Evolutionary conservation across 2,329 filamentous ascomycete genomes (phyloP).

Genomic region (Xylariaceae sp.): DNA sequence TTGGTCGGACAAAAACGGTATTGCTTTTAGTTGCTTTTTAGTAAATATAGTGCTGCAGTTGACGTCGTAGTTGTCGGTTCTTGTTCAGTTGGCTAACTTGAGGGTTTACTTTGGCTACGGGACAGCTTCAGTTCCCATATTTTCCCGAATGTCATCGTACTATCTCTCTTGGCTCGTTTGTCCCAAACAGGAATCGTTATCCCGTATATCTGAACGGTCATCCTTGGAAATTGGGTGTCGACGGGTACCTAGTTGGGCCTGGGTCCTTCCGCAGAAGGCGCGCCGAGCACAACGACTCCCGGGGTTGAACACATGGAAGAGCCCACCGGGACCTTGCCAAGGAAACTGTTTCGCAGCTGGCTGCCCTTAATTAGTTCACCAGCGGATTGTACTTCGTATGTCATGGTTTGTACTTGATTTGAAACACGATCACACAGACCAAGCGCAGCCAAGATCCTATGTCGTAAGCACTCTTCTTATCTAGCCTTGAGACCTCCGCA

Average conservation of each 20-base stretch:
- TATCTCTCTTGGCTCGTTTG: no score
- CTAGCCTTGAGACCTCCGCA: constrained; percentile 3
- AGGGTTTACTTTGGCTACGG: neutral
- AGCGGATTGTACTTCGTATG: neutral
- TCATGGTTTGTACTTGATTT: constrained; percentile 6
- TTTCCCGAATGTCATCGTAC: no score
- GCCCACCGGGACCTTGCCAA: neutral
- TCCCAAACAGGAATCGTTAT: neutral
- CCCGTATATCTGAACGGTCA: neutral
- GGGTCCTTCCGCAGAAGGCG: neutral
- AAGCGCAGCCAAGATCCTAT: constrained; percentile 14
- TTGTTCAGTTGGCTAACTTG: no score
- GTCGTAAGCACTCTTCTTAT: constrained; percentile 3
- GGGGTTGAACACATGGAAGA: neutral
- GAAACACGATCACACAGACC: neutral
- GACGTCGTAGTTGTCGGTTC: no score
- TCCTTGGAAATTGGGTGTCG: neutral
- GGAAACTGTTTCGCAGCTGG: constrained; percentile 1
- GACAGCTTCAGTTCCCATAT: neutral
- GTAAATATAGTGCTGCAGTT: no score
- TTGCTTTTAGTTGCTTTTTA: no score
- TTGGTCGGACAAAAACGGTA: no score
- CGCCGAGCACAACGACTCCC: neutral
- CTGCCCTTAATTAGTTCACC: neutral
- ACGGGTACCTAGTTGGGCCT: neutral